Evolutionary conservation across 495 filamentous ascomycete genomes (phyloP).

Genomic region (Aspergillus mulundensis): DNA sequence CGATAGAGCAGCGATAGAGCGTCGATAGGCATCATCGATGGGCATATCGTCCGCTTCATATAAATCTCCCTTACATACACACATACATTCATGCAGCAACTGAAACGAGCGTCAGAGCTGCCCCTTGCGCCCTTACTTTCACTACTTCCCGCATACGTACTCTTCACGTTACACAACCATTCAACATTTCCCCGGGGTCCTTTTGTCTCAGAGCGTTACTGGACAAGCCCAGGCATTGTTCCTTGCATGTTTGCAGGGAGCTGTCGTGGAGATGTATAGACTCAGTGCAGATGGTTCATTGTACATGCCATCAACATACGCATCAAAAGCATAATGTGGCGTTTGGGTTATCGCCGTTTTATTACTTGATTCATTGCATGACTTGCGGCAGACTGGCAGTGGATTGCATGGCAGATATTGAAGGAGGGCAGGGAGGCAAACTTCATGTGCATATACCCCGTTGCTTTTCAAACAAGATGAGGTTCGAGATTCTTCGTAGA

Average conservation of each 20-base stretch:
- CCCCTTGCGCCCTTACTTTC: background rate
- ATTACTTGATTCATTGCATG: background rate
- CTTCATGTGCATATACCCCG: conserved; percentile 5
- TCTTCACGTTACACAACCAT: background rate
- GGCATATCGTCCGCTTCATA: background rate
- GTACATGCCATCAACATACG: background rate
- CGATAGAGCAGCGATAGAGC: no score
- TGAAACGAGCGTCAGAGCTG: background rate
- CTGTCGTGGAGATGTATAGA: background rate
- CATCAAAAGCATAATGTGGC: conserved; percentile 4
- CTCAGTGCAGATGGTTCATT: background rate
- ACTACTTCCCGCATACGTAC: background rate
- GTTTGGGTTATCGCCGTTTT: background rate
- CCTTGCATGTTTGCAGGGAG: background rate
- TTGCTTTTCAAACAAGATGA: background rate
- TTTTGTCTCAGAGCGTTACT: background rate
- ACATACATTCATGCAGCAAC: background rate
- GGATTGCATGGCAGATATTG: background rate
- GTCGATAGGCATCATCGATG: background rate
- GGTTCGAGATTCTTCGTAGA: background rate
- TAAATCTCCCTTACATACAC: background rate
- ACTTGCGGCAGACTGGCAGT: background rate
- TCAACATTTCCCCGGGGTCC: background rate
- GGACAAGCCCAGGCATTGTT: background rate
- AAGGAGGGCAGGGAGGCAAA: background rate